phyloP scores from a whole-genome alignment of 179 eudicot genomes.

The Silene coronaria region DNA sequence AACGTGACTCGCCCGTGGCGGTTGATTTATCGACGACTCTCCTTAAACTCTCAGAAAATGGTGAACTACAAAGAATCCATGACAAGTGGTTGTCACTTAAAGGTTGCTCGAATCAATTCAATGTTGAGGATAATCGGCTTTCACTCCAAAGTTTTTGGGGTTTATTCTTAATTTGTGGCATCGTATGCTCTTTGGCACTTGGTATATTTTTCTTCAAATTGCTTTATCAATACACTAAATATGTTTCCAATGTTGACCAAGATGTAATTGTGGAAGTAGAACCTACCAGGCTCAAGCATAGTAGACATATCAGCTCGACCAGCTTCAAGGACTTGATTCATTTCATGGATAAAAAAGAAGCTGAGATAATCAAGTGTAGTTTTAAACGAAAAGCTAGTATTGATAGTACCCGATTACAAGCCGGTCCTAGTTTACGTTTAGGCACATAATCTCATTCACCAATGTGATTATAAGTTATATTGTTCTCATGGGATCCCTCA shows the following conservation, averaged over 20 bases:
- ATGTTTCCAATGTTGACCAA: constrained; percentile 25
- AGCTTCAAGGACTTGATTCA: constrained; percentile 41
- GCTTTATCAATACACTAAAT: constrained; percentile 46
- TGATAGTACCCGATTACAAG: constrained; percentile 21
- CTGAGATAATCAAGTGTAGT: constrained; percentile 19
- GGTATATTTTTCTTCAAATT: constrained; percentile 42
- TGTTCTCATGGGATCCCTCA: too few relatives aligned
- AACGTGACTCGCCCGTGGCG: constrained; percentile 41
- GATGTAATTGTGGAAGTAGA: constrained; percentile 36
- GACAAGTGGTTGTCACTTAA: constrained; percentile 40
- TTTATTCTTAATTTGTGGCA: constrained; percentile 67
- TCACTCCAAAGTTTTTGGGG: constrained; percentile 87
- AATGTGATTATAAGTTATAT: background rate
- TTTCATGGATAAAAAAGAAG: constrained; percentile 33
- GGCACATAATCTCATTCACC: constrained; percentile 20
- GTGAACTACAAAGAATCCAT: constrained; percentile 46
- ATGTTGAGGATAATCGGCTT: constrained; percentile 37
- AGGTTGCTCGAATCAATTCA: constrained; percentile 38
- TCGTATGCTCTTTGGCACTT: constrained; percentile 52
- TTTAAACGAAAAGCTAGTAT: constrained; percentile 23
- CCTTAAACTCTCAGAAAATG: constrained; percentile 39
- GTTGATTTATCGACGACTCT: constrained; percentile 38
- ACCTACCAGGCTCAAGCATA: constrained; percentile 15
- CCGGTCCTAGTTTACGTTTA: constrained; percentile 24
- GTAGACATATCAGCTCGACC: constrained; percentile 26